phyloP scores from a whole-genome alignment of 305 asterid species.

The Solanum hybrid region DNA sequence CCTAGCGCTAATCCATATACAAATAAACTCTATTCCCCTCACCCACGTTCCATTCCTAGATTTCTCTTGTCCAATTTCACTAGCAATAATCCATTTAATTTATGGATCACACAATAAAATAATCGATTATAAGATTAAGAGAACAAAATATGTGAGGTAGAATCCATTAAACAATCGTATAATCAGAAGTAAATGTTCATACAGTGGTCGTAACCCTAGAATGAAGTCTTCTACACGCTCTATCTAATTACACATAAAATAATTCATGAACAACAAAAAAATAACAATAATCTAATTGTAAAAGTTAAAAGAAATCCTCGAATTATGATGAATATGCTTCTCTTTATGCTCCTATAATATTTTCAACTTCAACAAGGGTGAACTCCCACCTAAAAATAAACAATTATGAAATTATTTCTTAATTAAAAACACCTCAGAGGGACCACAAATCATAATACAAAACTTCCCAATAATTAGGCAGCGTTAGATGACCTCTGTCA shows the following conservation, averaged over 20 bases:
- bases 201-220: background rate
- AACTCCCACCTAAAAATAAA: background rate
- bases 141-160: background rate
- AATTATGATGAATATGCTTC: background rate
- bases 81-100: background rate
- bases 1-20: background rate
- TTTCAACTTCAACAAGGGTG: background rate
- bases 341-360: background rate
- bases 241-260: background rate
- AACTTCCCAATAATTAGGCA: background rate
- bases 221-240: background rate
- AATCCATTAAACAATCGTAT: too few species aligned
- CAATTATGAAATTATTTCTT: background rate
- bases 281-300: too few species aligned
- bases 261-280: too few species aligned
- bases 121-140: background rate
- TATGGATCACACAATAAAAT: background rate
- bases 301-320: background rate
- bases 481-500: background rate
- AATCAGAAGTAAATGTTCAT: background rate
- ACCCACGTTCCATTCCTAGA: background rate
- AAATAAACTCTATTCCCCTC: background rate
- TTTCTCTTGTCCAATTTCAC: background rate
- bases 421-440: background rate
- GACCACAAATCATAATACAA: background rate